A percentile compares a stretch with the other conserved stretches of the same genome.
Evolutionary conservation across 2,329 filamentous ascomycete genomes (phyloP).

Genomic region (Lachnellula suecica): DNA sequence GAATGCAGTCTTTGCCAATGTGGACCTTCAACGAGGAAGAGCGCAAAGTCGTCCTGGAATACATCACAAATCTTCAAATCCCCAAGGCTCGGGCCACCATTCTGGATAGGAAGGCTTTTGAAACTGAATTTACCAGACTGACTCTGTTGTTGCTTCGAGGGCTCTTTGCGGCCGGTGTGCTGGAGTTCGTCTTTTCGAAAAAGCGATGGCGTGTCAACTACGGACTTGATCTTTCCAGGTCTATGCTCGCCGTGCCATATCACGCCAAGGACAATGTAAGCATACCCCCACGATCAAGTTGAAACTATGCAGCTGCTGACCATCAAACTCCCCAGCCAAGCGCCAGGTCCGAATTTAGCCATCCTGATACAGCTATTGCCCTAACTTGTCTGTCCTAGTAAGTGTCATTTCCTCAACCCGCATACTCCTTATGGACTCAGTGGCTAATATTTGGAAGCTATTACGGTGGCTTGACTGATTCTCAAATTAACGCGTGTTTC

Average conservation of each 20-base stretch:
- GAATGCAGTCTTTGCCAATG: slow-evolving; percentile 43
- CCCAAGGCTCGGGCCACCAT: slow-evolving; percentile 18
- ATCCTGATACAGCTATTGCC: slow-evolving; percentile 64
- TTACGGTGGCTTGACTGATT: slow-evolving; percentile 52
- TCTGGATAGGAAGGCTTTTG: slow-evolving; percentile 1
- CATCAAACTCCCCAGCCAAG: slow-evolving; percentile 40
- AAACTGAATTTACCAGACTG: slow-evolving; percentile 32
- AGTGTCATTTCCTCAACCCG: no score
- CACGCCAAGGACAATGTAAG: slow-evolving; percentile 56
- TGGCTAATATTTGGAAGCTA: no score
- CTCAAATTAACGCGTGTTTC: slow-evolving; percentile 46
- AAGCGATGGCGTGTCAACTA: slow-evolving; percentile 62
- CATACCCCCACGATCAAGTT: not conserved
- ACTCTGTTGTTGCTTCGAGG: not conserved
- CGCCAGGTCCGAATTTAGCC: slow-evolving; percentile 62
- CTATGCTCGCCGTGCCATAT: slow-evolving; percentile 65
- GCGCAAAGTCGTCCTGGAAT: slow-evolving; percentile 37
- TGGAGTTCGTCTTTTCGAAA: slow-evolving; percentile 17
- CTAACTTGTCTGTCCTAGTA: slow-evolving; percentile 66
- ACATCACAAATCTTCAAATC: slow-evolving; percentile 41
- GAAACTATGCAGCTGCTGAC: not conserved
- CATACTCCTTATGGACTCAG: no score
- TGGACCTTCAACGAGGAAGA: slow-evolving; percentile 11
- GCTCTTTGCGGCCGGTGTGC: not conserved
- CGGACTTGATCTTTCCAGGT: slow-evolving; percentile 51